Evolutionary conservation across 1,284 basidiomycete species (phyloP).

Genomic region (Polyporus tsugae): DNA sequence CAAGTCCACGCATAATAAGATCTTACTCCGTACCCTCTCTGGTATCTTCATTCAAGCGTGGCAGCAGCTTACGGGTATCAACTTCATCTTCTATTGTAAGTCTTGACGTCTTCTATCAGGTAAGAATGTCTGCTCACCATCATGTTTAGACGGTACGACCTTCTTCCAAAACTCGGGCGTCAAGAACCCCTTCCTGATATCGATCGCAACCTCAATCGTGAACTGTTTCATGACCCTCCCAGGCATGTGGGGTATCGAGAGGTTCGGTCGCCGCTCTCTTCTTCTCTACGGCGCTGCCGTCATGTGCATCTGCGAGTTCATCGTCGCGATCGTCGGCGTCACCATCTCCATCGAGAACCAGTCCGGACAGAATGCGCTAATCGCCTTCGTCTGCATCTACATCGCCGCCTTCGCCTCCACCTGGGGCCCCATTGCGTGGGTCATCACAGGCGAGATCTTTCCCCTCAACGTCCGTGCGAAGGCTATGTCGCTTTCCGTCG

Average conservation of each 20-base stretch:
- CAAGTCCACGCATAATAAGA: conserved; percentile 59
- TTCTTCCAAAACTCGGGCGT: conserved; percentile 83
- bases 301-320: conserved; percentile 80
- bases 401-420: conserved; percentile 82
- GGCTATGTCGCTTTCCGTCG: conserved; percentile 74
- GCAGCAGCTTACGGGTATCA: conserved; percentile 88
- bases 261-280: conserved; percentile 78
- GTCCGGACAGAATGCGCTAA: conserved; percentile 44
- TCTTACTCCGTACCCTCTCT: conserved; percentile 75
- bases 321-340: conserved; percentile 78
- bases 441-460: conserved; percentile 80
- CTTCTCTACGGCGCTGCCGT: conserved; percentile 77
- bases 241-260: conserved; percentile 77
- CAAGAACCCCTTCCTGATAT: conserved; percentile 73
- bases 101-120: not conserved
- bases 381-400: conserved; percentile 76
- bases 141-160: conserved; percentile 65
- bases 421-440: conserved; percentile 85
- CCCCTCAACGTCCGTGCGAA: conserved; percentile 81
- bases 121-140: conserved; percentile 37
- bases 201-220: conserved; percentile 76
- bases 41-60: conserved; percentile 79
- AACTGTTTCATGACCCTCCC: conserved; percentile 78
- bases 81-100: conserved; percentile 81
- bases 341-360: conserved; percentile 55